Percentiles rank a stretch among this genome's conserved stretches.
Conservation (phyloP, 2,329 filamentous ascomycete species). For the Penicillium sp. region DNA sequence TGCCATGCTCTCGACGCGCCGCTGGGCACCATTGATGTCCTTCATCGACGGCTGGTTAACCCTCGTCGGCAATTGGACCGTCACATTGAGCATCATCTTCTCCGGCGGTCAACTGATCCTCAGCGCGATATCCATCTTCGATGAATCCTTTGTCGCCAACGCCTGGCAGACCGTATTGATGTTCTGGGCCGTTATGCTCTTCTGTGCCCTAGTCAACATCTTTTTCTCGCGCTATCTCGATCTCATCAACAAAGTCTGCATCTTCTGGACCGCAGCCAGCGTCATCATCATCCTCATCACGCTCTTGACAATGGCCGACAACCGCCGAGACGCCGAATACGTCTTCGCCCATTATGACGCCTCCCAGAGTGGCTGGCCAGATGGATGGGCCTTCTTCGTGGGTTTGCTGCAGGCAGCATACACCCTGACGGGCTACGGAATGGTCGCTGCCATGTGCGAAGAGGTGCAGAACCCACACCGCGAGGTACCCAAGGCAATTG, state of each 20-base stretch:
- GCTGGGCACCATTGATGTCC: slow-evolving; percentile 65
- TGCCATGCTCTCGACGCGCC: slow-evolving; percentile 63
- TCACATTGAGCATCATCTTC: slow-evolving; percentile 67
- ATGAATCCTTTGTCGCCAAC: slow-evolving; percentile 66
- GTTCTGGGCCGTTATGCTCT: slow-evolving; percentile 69
- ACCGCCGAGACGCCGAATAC: slow-evolving; percentile 58
- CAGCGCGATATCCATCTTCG: slow-evolving; percentile 65
- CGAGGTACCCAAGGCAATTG: slow-evolving; percentile 70
- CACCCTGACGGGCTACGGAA: slow-evolving; percentile 59
- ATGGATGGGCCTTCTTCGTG: slow-evolving; percentile 71
- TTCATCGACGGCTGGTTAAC: slow-evolving; percentile 72
- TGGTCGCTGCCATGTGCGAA: slow-evolving; percentile 71
- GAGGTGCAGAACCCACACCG: slow-evolving; percentile 67
- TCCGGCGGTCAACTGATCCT: slow-evolving; percentile 68
- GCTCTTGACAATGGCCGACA: slow-evolving; percentile 60
- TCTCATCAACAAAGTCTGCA: slow-evolving; percentile 69
- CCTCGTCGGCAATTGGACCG: slow-evolving; percentile 71
- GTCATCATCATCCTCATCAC: slow-evolving; percentile 67
- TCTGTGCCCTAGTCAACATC: slow-evolving; percentile 64
- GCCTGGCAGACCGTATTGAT: slow-evolving; percentile 67
- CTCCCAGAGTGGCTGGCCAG: slow-evolving; percentile 62
- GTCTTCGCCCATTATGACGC: slow-evolving; percentile 69
- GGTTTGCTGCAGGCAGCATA: slow-evolving; percentile 63
- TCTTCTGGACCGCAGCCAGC: slow-evolving; percentile 67
- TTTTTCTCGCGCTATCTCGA: slow-evolving; percentile 63